A percentile compares a stretch with the other conserved stretches of the same genome.
Evolutionary conservation across 345 rosid species (phyloP).

Genomic region (Syzygium aqueum): DNA sequence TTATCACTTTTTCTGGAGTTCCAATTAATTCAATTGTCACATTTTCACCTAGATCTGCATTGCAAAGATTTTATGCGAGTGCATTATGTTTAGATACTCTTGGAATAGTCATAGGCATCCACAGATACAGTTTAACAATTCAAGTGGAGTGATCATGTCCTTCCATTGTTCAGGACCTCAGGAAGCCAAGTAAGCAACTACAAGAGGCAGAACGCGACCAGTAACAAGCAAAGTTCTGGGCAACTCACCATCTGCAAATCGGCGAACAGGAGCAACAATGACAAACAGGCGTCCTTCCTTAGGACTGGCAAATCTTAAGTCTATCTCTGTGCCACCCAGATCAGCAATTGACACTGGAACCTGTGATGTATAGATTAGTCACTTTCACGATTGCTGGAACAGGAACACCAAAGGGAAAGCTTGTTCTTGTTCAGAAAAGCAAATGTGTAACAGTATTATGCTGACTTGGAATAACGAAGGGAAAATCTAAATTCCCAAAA

Average conservation of each 20-base stretch:
- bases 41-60: slow-evolving; percentile 54
- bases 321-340: slow-evolving; percentile 96
- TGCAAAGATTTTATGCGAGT: background rate
- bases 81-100: background rate
- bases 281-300: slow-evolving; percentile 82
- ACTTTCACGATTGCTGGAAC: background rate
- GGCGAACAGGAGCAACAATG: slow-evolving; percentile 88
- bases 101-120: background rate
- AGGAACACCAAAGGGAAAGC: background rate
- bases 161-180: background rate
- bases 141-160: background rate
- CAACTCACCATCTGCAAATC: slow-evolving; percentile 81
- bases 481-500: background rate
- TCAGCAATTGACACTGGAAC: slow-evolving; percentile 96
- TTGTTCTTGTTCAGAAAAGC: background rate
- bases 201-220: background rate
- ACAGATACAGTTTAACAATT: background rate
- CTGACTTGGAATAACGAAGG: background rate
- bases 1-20: slow-evolving; percentile 79
- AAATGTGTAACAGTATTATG: background rate
- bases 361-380: slow-evolving; percentile 18
- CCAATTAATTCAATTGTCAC: slow-evolving; percentile 75
- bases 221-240: background rate
- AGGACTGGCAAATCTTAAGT: slow-evolving; percentile 72
- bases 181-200: background rate